These are phyloP conservation scores for Allium fistulosum DNA, from an alignment of 106 monocot species.

Conservation along the genomic window DNA sequence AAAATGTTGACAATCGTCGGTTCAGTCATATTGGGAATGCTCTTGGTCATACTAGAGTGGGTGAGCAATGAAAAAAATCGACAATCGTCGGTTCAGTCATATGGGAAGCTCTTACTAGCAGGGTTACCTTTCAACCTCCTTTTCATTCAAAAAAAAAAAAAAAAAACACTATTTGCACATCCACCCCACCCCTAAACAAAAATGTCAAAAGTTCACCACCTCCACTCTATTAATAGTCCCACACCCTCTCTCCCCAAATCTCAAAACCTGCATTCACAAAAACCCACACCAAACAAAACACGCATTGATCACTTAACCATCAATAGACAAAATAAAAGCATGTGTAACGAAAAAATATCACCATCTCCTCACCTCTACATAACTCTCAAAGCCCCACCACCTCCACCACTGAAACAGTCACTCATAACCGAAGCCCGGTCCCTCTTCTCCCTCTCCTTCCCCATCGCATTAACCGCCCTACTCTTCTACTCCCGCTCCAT, in stretches of 20 bases:
- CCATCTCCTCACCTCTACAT: constrained; percentile 8
- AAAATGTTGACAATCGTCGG: too few relatives aligned
- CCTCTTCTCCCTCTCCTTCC: constrained; percentile 8
- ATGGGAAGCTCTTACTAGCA: too few relatives aligned
- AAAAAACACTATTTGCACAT: background rate
- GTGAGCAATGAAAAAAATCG: too few relatives aligned
- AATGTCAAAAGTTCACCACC: background rate
- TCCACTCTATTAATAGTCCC: background rate
- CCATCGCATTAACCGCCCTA: constrained; percentile 19
- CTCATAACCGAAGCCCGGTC: constrained; percentile 3
- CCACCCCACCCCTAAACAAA: background rate
- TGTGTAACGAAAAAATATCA: constrained; percentile 8
- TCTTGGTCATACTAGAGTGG: too few relatives aligned
- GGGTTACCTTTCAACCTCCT: background rate
- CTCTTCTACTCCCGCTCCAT: constrained; percentile 19
- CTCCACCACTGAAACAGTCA: background rate
- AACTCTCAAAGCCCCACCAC: background rate
- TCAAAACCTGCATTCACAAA: background rate
- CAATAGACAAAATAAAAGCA: background rate
- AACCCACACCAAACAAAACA: background rate
- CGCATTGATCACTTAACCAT: too few relatives aligned
- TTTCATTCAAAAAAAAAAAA: background rate
- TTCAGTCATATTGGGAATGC: too few relatives aligned
- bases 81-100: too few relatives aligned
- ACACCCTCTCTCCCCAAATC: background rate